Base-by-base conservation (phyloP, 768 basidiomycete species). In the Boletus tylopilopsis region DNA sequence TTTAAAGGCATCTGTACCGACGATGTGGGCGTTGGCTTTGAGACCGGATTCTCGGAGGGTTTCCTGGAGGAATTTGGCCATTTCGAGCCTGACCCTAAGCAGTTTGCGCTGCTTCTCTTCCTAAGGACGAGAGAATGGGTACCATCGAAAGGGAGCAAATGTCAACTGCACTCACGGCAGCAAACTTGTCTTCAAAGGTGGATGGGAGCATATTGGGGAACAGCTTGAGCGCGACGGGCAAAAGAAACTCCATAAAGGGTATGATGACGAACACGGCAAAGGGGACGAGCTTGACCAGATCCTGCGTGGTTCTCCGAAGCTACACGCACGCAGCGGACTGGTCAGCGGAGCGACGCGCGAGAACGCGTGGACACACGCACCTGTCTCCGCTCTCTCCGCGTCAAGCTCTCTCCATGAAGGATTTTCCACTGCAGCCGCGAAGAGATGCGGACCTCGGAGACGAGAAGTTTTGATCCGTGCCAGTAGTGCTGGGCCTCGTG, bases 201-300 rank as follows among this genome's bases (percentile, higher is more conserved):
- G 91, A 94, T 0, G 96, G 96, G 6, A 99, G 81, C 93, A 98
- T 98, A 69, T 90, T 97, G 13, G 96, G 96, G 79, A 99, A 99
- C 37, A 99, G 71, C 68, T 95, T 96, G 57, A 99, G 78, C 0
- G 94, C 94, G 34, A 99, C 91, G 2, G 96, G 96, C 3, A 99
- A 81, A 5, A 99, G 77, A 16, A 99, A 67, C 66, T 98, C 96
- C 95, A 98, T 98, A 77, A 98, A 98, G 1, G 96, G 96, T 3
- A 99, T 91, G 60, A 96, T 76, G 55, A 98, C 65, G 72, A 99
- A 97, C 42, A 92, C 92, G 7, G 90, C 82, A 70, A 99, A 99
- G 1, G 96, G 96, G 21, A 98, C 84, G 13, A 99, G 83, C 25
- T 96, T 84, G 45, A 99, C 71, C 25, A 98, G 64, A 69, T 99